Conservation (phyloP, 1,284 basidiomycete species). For the Rhodotorula sp. region DNA sequence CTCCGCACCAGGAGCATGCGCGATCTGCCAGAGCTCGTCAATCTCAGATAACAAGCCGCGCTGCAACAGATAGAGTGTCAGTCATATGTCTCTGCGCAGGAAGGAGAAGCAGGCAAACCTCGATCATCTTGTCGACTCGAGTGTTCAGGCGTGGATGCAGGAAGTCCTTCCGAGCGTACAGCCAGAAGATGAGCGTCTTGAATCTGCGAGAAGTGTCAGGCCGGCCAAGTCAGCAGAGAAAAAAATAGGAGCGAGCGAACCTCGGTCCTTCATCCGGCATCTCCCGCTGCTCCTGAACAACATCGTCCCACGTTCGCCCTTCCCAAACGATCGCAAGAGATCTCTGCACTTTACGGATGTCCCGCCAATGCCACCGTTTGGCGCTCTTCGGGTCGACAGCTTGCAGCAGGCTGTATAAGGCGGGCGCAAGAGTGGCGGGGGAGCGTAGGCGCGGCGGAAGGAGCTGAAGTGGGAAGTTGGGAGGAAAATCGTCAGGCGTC, state of each 20-base stretch:
- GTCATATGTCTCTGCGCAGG: not conserved
- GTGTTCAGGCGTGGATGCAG: constrained; percentile 69
- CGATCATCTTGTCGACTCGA: constrained; percentile 85
- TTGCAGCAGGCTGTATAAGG: constrained; percentile 66
- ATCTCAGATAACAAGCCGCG: constrained; percentile 85
- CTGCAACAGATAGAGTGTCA: constrained; percentile 49
- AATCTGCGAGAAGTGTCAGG: constrained; percentile 58
- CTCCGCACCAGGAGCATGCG: constrained; percentile 33
- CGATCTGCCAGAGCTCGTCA: constrained; percentile 53
- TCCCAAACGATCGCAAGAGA: constrained; percentile 77
- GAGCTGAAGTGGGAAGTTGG: constrained; percentile 45
- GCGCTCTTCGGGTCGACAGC: constrained; percentile 74
- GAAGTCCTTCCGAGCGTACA: constrained; percentile 69
- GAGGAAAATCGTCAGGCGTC: constrained; percentile 37
- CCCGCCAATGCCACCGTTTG: constrained; percentile 89
- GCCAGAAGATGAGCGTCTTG: constrained; percentile 83
- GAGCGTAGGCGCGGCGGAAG: constrained; percentile 56
- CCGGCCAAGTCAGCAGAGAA: not conserved
- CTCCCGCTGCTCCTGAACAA: constrained; percentile 62
- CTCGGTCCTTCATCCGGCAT: constrained; percentile 53
- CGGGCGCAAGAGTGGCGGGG: constrained; percentile 59
- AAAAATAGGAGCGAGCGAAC: constrained; percentile 40
- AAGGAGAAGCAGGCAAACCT: constrained; percentile 54
- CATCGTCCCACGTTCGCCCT: constrained; percentile 64
- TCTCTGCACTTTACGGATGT: constrained; percentile 83